Percentiles rank a stretch among this genome's conserved stretches.
Conservation (phyloP, 140 eudicot species). For the Ambrosia hybrid region DNA sequence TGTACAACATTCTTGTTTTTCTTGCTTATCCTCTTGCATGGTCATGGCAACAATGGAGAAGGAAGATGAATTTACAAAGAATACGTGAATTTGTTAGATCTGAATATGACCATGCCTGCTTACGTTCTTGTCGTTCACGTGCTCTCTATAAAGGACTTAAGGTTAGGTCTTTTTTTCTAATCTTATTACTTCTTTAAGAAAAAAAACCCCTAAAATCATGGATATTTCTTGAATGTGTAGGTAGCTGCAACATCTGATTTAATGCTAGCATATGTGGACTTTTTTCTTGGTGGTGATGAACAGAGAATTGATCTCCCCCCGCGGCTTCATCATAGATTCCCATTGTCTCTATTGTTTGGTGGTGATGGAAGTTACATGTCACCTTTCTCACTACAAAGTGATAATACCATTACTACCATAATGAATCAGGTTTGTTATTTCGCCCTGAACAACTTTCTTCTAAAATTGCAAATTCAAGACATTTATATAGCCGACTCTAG, state of each 20-base stretch:
- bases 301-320: conserved; percentile 91
- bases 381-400: conserved; percentile 81
- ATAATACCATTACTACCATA: conserved; percentile 76
- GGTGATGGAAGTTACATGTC: conserved; percentile 98
- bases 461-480: too few relatives aligned
- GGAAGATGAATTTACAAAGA: conserved; percentile 75
- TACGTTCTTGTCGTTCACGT: conserved; percentile 97
- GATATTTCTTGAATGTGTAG: conserved; percentile 31
- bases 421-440: conserved; percentile 46
- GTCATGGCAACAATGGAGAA: conserved; percentile 98
- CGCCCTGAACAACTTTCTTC: too few relatives aligned
- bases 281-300: conserved; percentile 95
- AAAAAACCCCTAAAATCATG: neutral
- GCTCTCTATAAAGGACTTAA: conserved; percentile 94
- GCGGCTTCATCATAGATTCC: conserved; percentile 74
- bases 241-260: conserved; percentile 95
- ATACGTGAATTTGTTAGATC: conserved; percentile 92
- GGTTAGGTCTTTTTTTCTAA: conserved; percentile 41
- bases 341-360: conserved; percentile 75
- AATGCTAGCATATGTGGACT: conserved; percentile 87
- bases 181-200: neutral
- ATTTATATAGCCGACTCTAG: too few relatives aligned
- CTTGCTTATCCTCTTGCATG: conserved; percentile 92
- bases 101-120: conserved; percentile 95
- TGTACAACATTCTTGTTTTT: conserved; percentile 65